Evolutionary conservation across 2,329 filamentous ascomycete species (phyloP).

Genomic region (Talaromyces islandicus): DNA sequence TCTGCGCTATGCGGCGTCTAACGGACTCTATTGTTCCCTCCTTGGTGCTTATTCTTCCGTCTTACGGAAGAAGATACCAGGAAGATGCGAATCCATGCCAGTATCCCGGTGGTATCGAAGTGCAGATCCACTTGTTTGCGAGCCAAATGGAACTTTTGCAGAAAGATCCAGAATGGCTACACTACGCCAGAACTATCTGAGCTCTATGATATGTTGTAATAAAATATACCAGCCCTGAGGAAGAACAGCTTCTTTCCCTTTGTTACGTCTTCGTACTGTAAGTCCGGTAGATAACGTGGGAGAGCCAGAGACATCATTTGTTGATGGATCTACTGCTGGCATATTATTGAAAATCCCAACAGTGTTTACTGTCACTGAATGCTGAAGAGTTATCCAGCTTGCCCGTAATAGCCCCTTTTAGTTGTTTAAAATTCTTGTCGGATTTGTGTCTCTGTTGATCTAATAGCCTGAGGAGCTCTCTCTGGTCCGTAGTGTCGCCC

Average conservation of each 20-base stretch:
- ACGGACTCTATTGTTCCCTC: not conserved
- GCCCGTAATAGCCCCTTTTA: no score
- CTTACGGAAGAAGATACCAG: not conserved
- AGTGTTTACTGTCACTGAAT: no score
- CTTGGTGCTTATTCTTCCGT: not conserved
- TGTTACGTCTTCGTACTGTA: no score
- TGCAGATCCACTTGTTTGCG: not conserved
- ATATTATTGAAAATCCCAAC: no score
- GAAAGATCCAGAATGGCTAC: not conserved
- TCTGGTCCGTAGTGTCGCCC: no score
- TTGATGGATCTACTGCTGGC: no score
- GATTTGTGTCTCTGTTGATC: no score
- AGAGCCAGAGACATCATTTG: no score
- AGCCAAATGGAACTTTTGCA: not conserved
- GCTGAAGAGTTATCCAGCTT: no score
- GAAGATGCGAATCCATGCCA: not conserved
- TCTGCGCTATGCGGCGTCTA: not conserved
- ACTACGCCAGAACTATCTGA: not conserved
- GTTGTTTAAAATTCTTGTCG: no score
- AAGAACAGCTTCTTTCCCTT: not conserved
- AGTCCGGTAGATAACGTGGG: no score
- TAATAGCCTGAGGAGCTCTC: no score
- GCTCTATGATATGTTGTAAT: not conserved
- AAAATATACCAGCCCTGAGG: not conserved
- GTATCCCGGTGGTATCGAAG: not conserved